phyloP scores from a whole-genome alignment of 2,329 filamentous ascomycete species.

The Metarhizium robertsii region DNA sequence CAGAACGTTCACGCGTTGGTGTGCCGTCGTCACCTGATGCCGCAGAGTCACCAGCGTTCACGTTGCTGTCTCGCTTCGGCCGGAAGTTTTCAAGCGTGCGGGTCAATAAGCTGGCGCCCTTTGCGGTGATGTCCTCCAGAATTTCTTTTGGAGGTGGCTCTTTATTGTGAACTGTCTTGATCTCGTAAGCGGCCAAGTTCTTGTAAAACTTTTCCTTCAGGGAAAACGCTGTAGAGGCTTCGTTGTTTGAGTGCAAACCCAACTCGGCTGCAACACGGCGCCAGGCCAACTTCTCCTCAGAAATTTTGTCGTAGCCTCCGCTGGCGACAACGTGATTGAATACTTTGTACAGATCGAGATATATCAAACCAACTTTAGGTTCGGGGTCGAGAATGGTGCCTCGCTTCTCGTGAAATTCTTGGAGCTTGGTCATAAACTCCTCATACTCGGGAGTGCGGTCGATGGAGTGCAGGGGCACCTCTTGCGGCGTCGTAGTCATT shows the following conservation, averaged over 20 bases:
- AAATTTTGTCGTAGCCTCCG: slow-evolving; percentile 81
- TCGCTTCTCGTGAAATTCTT: slow-evolving; percentile 66
- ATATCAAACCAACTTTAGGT: slow-evolving; percentile 68
- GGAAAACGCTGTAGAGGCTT: slow-evolving; percentile 75
- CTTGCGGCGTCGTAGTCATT: slow-evolving; percentile 20
- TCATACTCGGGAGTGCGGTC: slow-evolving; percentile 62
- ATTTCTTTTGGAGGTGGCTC: slow-evolving; percentile 84
- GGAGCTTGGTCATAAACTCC: slow-evolving; percentile 66
- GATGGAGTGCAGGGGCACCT: slow-evolving; percentile 35
- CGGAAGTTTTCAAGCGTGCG: slow-evolving; percentile 71
- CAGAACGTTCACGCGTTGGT: slow-evolving; percentile 42
- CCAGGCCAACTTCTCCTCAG: slow-evolving; percentile 78
- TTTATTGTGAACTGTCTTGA: slow-evolving; percentile 64
- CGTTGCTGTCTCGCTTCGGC: slow-evolving; percentile 35
- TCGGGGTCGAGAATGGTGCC: slow-evolving; percentile 72
- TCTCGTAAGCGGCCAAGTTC: slow-evolving; percentile 80
- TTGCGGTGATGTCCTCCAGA: slow-evolving; percentile 77
- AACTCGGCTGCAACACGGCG: slow-evolving; percentile 69
- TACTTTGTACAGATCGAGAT: slow-evolving; percentile 68
- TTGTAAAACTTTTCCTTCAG: slow-evolving; percentile 87
- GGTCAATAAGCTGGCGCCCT: slow-evolving; percentile 69
- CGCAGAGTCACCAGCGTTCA: slow-evolving; percentile 47
- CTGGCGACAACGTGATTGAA: slow-evolving; percentile 68
- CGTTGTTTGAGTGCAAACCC: slow-evolving; percentile 63
- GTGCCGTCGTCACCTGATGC: slow-evolving; percentile 52